Conservation (phyloP, 176 grass and related monocot genomes). For the Areca catechu region DNA sequence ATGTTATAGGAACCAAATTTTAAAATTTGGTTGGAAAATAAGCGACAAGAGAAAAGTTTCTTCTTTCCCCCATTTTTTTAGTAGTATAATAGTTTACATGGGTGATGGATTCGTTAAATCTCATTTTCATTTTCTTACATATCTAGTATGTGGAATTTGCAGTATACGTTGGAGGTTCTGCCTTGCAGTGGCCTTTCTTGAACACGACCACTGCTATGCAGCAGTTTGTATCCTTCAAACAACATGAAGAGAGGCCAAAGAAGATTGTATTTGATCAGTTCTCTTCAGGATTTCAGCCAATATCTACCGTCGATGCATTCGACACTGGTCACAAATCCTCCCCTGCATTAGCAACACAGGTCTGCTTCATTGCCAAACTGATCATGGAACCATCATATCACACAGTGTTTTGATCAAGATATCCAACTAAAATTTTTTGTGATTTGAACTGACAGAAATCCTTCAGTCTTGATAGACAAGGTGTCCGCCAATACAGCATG, state of each 20-base stretch:
- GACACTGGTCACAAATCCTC: conserved; percentile 16
- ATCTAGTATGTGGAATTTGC: conserved; percentile 10
- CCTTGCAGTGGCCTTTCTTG: conserved; percentile 58
- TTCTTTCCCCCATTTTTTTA: no score
- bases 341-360: conserved; percentile 41
- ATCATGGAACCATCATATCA: not conserved
- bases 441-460: conserved; percentile 30
- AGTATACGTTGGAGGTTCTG: conserved; percentile 39
- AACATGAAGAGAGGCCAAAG: conserved; percentile 33
- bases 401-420: conserved; percentile 1
- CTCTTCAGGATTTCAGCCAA: conserved; percentile 41
- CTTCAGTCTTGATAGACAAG: conserved; percentile 19
- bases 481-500: conserved; percentile 14
- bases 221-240: conserved; percentile 57
- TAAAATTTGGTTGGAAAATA: no score
- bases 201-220: conserved; percentile 29
- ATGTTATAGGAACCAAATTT: no score
- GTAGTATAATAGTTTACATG: not conserved
- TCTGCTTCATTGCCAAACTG: not conserved
- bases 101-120: not conserved
- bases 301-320: conserved; percentile 16
- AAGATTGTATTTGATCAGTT: conserved; percentile 27
- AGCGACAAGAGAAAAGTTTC: no score
- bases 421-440: not conserved
- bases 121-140: not conserved